Evolutionary conservation across 805 yeast genomes (phyloP).

Genomic region (Wickerhamiella kurtzmanii): DNA sequence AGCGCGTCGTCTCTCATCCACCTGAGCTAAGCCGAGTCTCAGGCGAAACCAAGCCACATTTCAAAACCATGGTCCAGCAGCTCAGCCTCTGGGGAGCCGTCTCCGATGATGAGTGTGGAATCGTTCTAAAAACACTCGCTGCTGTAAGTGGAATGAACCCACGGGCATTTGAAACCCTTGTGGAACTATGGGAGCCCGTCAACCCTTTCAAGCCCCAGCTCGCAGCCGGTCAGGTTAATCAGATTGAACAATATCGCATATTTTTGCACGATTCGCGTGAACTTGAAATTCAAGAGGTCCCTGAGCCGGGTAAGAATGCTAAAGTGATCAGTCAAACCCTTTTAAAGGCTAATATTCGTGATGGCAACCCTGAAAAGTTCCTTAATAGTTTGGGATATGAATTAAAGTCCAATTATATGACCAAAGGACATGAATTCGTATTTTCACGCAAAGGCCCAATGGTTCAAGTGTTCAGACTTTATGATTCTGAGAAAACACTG

Average conservation of each 20-base stretch:
- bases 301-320: conserved; percentile 28
- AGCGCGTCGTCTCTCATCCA: too few relatives aligned
- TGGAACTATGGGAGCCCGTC: conserved; percentile 25
- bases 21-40: not conserved
- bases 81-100: conserved; percentile 25
- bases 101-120: conserved; percentile 22
- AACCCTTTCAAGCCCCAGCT: conserved; percentile 20
- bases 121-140: conserved; percentile 23
- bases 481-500: conserved; percentile 14
- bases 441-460: conserved; percentile 38
- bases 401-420: conserved; percentile 47
- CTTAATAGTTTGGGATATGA: conserved; percentile 61
- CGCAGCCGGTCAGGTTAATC: conserved; percentile 25
- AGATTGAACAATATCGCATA: conserved; percentile 26
- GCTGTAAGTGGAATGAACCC: conserved; percentile 29
- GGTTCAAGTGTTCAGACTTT: conserved; percentile 39
- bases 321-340: conserved; percentile 54
- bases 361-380: conserved; percentile 27
- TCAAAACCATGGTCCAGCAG: conserved; percentile 29
- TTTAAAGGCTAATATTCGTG: conserved; percentile 35
- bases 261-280: conserved; percentile 9
- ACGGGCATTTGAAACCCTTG: conserved; percentile 17
- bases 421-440: conserved; percentile 47
- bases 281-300: conserved; percentile 25
- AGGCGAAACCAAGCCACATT: too few relatives aligned